Percentiles rank a stretch among this genome's conserved stretches.
These are phyloP conservation scores for Epichloe scottii DNA, from an alignment of 2,329 filamentous ascomycete species.

Conservation along the genomic window DNA sequence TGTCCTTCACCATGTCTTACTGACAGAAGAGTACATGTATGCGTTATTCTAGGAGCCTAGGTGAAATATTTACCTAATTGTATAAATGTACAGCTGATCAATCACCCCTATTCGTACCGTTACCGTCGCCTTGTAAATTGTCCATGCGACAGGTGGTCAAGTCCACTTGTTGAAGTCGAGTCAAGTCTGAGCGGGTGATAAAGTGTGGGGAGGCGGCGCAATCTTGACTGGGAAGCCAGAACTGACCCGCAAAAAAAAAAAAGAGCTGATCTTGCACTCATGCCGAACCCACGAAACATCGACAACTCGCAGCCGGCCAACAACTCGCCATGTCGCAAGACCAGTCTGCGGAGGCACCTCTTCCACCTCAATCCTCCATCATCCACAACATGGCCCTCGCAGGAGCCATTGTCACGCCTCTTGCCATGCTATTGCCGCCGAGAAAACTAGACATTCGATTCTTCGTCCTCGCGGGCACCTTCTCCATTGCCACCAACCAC, in stretches of 20 bases:
- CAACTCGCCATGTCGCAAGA: conserved; percentile 16
- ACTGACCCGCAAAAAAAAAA: neutral
- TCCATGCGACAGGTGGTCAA: too few species aligned
- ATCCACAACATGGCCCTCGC: conserved; percentile 36
- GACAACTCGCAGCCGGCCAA: neutral
- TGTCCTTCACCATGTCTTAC: too few species aligned
- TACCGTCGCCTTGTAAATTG: too few species aligned
- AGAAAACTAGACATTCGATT: conserved; percentile 38
- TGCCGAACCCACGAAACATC: neutral
- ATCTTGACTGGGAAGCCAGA: too few species aligned
- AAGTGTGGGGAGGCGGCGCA: too few species aligned
- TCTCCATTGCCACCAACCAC: conserved; percentile 41
- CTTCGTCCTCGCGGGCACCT: conserved; percentile 34
- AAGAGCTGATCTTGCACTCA: neutral
- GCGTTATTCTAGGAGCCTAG: too few species aligned
- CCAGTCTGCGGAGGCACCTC: conserved; percentile 12
- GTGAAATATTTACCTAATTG: too few species aligned
- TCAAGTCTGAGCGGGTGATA: too few species aligned
- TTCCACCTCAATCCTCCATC: conserved; percentile 23
- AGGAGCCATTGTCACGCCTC: conserved; percentile 32
- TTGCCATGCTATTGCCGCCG: conserved; percentile 38
- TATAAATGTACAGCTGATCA: too few species aligned
- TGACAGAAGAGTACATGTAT: too few species aligned
- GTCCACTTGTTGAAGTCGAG: too few species aligned
- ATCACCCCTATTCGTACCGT: too few species aligned